Base-by-base conservation (phyloP, 306 rosid genomes). In the Cicer cuneatum region DNA sequence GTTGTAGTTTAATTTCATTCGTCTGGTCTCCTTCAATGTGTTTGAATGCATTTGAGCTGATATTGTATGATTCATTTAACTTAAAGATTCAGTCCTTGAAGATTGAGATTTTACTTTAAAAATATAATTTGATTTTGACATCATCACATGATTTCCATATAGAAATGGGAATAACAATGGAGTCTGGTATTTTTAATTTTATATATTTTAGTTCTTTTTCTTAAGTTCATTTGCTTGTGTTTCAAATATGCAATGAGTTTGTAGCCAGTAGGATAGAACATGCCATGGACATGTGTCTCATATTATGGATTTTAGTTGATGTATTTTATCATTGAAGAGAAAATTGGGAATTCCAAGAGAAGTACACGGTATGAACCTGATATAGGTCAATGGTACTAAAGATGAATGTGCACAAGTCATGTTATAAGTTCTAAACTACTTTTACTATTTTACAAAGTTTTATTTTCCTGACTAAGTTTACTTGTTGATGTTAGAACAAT, bases 401-500 rank as follows among this genome's bases (percentile, higher is more conserved):
- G 63, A 64, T 56, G 61, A 75, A n/a, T 80, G 24, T 16, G 58
- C 33, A 29, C 15, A 12, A 19, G 41, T 38, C 64, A 58, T 60
- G 56, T 73, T 13, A n/a, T 38, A 51, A 60, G 45, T 69, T 72
- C 49, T 49, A 71, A 40, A 46, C 11, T 45, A 38, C 41, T 73
- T 59, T 49, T 7, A 40, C 1, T 49, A 35, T 58, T 63, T 84
- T 14, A 42, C 66, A 7, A 65, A 66, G 37, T 54, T 51, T 72
- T 46, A 24, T 76, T 52, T 52, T 57, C 60, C 86, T 88, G 66
- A 90, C 78, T 2, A 45, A n/a, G 73, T 80, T 74, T 67, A 12
- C 66, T 10, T 84, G 35, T 78, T 86, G 76, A 77, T 66, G 38
- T 63, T 83, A 91, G 97, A 89, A 56, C 88, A 84, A 56, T 77